Evolutionary conservation across 2,329 filamentous ascomycete genomes (phyloP).

Genomic region (Diaporthe citri): DNA sequence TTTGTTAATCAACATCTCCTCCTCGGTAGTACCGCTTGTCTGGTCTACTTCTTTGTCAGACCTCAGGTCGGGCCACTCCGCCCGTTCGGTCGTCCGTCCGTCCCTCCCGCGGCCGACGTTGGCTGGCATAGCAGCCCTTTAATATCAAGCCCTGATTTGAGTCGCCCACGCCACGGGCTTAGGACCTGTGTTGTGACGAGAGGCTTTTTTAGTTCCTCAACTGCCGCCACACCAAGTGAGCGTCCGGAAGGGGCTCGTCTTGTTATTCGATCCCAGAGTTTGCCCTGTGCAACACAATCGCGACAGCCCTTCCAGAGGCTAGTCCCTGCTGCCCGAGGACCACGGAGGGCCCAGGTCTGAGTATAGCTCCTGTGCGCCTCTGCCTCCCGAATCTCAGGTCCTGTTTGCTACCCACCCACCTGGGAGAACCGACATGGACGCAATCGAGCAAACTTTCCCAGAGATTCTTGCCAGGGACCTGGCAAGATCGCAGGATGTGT

Average conservation of each 20-base stretch:
- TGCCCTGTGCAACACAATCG: conserved; percentile 32
- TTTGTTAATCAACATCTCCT: conserved; percentile 1
- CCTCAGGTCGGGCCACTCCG: conserved; percentile 22
- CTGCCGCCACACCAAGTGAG: conserved; percentile 32
- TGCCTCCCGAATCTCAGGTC: background rate
- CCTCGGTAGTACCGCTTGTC: conserved; percentile 16
- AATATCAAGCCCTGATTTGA: conserved; percentile 36
- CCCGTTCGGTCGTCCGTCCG: conserved; percentile 18
- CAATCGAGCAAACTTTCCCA: conserved; percentile 62
- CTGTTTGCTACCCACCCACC: conserved; percentile 24
- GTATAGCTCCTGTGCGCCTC: conserved; percentile 24
- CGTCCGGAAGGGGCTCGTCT: conserved; percentile 32
- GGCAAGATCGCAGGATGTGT: conserved; percentile 61
- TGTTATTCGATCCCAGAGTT: conserved; percentile 30
- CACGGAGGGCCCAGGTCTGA: conserved; percentile 2
- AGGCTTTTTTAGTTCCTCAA: conserved; percentile 18
- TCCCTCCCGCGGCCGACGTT: conserved; percentile 15
- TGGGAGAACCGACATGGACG: conserved; percentile 25
- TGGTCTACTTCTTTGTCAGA: conserved; percentile 32
- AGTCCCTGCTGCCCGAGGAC: conserved; percentile 30
- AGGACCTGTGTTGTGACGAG: conserved; percentile 31
- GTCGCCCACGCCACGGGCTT: conserved; percentile 23
- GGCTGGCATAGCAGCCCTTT: conserved; percentile 18
- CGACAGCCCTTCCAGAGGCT: conserved; percentile 7
- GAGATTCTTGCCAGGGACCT: conserved; percentile 69